phyloP scores from a whole-genome alignment of 2,329 filamentous ascomycete genomes.

The Ascochyta clinopodiicola region DNA sequence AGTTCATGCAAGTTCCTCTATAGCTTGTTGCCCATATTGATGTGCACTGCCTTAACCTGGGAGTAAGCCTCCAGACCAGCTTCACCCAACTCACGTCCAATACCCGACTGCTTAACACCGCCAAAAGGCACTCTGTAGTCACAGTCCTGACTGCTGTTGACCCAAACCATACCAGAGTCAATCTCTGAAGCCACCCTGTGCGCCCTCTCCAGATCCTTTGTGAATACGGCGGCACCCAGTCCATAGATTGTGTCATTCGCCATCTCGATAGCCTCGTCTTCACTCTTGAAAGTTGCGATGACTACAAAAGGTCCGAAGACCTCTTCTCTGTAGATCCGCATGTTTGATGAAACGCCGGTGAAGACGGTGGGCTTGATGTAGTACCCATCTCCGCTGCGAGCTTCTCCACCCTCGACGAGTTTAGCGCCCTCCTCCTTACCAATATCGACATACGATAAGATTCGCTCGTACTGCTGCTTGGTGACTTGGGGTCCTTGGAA shows the following conservation, averaged over 20 bases:
- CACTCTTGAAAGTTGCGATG: slow-evolving; percentile 75
- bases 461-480: slow-evolving; percentile 53
- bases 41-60: slow-evolving; percentile 20
- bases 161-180: slow-evolving; percentile 49
- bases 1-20: neutral
- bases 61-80: slow-evolving; percentile 34
- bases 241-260: slow-evolving; percentile 87
- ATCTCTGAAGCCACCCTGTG: slow-evolving; percentile 50
- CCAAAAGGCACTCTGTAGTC: slow-evolving; percentile 14
- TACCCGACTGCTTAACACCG: slow-evolving; percentile 44
- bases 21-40: slow-evolving; percentile 20
- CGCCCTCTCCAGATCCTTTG: slow-evolving; percentile 52
- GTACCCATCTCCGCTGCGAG: slow-evolving; percentile 34
- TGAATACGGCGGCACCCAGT: slow-evolving; percentile 85
- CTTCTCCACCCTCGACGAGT: slow-evolving; percentile 56
- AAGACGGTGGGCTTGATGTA: slow-evolving; percentile 78
- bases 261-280: slow-evolving; percentile 78
- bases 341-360: slow-evolving; percentile 75
- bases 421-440: slow-evolving; percentile 57
- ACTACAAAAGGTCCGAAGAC: slow-evolving; percentile 86
- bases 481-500: slow-evolving; percentile 56
- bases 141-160: slow-evolving; percentile 44
- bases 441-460: slow-evolving; percentile 52
- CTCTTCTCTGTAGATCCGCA: slow-evolving; percentile 83
- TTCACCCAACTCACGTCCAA: slow-evolving; percentile 55